These are phyloP conservation scores for Pholiota conissans DNA, from an alignment of 768 basidiomycete genomes.

Conservation along the genomic window DNA sequence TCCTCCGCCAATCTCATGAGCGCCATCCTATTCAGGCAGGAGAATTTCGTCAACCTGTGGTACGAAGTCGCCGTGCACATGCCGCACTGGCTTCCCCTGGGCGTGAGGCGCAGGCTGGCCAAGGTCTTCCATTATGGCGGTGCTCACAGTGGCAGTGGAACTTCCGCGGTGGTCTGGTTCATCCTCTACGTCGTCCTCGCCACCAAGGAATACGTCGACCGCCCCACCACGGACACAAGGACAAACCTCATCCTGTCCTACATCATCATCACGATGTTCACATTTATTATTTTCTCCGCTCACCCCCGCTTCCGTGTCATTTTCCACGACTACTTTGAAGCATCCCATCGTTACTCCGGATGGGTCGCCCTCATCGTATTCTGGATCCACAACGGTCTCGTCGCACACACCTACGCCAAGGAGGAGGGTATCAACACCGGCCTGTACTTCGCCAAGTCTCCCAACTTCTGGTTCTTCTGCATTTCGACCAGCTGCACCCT, in stretches of 20 bases:
- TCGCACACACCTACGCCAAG: slow-evolving; percentile 34
- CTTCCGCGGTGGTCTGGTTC: slow-evolving; percentile 52
- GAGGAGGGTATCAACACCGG: slow-evolving; percentile 34
- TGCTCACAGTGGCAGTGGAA: slow-evolving; percentile 52
- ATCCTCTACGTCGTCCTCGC: slow-evolving; percentile 46
- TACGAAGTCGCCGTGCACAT: slow-evolving; percentile 45
- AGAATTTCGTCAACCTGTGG: slow-evolving; percentile 54
- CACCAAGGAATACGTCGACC: slow-evolving; percentile 32
- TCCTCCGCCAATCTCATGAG: slow-evolving; percentile 43
- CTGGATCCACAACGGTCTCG: slow-evolving; percentile 42
- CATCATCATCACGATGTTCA: slow-evolving; percentile 45
- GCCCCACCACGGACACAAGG: slow-evolving; percentile 26
- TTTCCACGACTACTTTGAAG: slow-evolving; percentile 55
- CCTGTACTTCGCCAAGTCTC: slow-evolving; percentile 40
- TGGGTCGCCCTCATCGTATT: slow-evolving; percentile 50
- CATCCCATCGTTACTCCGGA: slow-evolving; percentile 52
- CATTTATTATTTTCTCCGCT: slow-evolving; percentile 47
- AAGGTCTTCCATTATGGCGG: slow-evolving; percentile 58
- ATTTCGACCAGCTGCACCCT: slow-evolving; percentile 38
- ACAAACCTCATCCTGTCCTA: slow-evolving; percentile 38
- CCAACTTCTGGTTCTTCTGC: slow-evolving; percentile 48
- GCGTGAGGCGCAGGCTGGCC: slow-evolving; percentile 45
- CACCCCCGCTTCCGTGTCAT: slow-evolving; percentile 45
- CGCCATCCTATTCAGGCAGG: slow-evolving; percentile 43
- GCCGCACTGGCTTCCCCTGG: slow-evolving; percentile 36